phyloP scores from a whole-genome alignment of 371 early-diverging fungal species.

The Choanephora cucurbitarum region DNA sequence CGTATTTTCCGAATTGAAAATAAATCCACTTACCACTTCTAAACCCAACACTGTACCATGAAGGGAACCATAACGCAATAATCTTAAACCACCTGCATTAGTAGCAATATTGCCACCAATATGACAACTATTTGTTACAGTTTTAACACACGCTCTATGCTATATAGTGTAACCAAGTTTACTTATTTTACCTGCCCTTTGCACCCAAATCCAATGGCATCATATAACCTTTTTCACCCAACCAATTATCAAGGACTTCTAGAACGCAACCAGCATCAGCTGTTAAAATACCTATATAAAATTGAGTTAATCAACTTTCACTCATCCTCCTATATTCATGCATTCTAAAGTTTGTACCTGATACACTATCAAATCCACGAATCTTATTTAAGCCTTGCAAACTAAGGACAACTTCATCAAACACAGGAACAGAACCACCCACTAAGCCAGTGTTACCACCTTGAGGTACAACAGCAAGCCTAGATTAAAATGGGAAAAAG shows the following conservation, averaged over 20 bases:
- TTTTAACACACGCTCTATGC: background rate
- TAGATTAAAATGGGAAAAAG: conserved; percentile 5
- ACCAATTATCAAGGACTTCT: conserved; percentile 85
- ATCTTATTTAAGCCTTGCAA: conserved; percentile 80
- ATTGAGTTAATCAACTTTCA: background rate
- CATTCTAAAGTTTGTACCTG: conserved; percentile 51
- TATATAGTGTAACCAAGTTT: no score
- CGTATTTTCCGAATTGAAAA: background rate
- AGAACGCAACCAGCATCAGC: conserved; percentile 93
- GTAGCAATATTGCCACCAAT: conserved; percentile 99
- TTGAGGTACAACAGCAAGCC: conserved; percentile 93
- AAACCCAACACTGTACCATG: conserved; percentile 93
- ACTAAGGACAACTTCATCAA: conserved; percentile 91
- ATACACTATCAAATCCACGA: conserved; percentile 80
- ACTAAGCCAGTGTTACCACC: conserved; percentile 96
- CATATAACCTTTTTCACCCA: conserved; percentile 84
- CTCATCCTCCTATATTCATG: background rate
- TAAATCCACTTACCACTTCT: conserved; percentile 61
- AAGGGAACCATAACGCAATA: conserved; percentile 92
- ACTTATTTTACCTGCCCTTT: conserved; percentile 64
- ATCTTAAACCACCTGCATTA: conserved; percentile 95
- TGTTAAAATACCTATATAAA: conserved; percentile 68
- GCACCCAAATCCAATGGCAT: conserved; percentile 98
- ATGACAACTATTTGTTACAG: conserved; percentile 70
- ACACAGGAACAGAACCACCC: conserved; percentile 92